A percentile compares a stretch with the other conserved stretches of the same genome.
These are phyloP conservation scores for Solanum ossicruentum DNA, from an alignment of 257 asterid species.

Conservation along the genomic window DNA sequence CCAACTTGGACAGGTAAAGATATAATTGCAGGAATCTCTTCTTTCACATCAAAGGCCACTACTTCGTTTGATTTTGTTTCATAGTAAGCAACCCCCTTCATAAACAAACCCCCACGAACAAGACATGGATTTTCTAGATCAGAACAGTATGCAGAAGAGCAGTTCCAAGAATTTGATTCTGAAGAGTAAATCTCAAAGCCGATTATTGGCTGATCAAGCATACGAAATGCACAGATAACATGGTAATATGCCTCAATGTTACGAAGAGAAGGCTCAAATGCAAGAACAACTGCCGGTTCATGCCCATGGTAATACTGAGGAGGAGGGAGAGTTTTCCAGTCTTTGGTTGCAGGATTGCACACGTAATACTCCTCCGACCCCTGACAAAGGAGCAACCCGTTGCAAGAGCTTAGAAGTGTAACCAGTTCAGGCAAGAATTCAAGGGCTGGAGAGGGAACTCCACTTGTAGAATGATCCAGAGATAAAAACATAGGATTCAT, in stretches of 20 bases:
- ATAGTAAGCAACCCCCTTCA: constrained; percentile 38
- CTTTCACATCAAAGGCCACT: constrained; percentile 17
- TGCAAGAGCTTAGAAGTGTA: constrained; percentile 18
- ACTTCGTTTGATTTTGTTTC: constrained; percentile 9
- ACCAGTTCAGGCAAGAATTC: constrained; percentile 11
- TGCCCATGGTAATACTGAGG: constrained; percentile 11
- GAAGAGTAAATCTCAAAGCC: constrained; percentile 32
- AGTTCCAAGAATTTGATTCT: constrained; percentile 11
- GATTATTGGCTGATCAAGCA: constrained; percentile 2
- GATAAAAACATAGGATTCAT: background rate
- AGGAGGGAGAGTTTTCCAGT: constrained; percentile 20
- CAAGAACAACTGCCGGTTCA: constrained; percentile 24
- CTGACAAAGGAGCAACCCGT: constrained; percentile 29
- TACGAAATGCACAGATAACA: constrained; percentile 17
- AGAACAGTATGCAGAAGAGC: background rate
- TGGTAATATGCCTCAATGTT: constrained; percentile 21
- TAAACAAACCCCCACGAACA: constrained; percentile 14
- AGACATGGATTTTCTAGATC: constrained; percentile 4
- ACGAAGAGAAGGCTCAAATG: constrained; percentile 22
- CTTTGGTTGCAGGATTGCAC: constrained; percentile 34
- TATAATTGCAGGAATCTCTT: constrained; percentile 12
- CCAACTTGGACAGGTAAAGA: background rate
- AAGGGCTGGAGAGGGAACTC: constrained; percentile 17
- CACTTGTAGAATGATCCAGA: constrained; percentile 12
- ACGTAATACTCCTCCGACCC: constrained; percentile 13